A percentile compares a stretch with the other conserved stretches of the same genome.
Evolutionary conservation across 495 filamentous ascomycete genomes (phyloP).

Genomic region (Penicillium paradoxum): DNA sequence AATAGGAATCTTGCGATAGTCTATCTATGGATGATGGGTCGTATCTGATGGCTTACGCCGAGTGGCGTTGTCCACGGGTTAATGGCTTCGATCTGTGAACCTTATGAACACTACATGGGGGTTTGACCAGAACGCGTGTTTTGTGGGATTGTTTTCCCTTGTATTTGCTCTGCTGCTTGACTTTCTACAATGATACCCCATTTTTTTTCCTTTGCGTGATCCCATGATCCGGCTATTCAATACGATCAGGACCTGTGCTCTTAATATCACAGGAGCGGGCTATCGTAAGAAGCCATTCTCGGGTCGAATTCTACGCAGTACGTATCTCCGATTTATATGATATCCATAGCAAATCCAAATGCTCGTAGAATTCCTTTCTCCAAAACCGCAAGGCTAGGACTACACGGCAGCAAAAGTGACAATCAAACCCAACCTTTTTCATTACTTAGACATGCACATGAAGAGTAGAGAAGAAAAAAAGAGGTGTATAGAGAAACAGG

Average conservation of each 20-base stretch:
- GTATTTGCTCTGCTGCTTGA: background rate
- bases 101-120: background rate
- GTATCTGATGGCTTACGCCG: background rate
- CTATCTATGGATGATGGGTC: conserved; percentile 1
- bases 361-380: too few relatives aligned
- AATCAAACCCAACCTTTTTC: conserved; percentile 19
- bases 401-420: background rate
- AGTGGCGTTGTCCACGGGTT: too few relatives aligned
- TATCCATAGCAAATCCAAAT: too few relatives aligned
- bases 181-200: conserved; percentile 1
- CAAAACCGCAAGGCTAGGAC: background rate
- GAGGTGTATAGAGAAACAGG: conserved; percentile 19
- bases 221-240: background rate
- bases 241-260: too few relatives aligned
- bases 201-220: background rate
- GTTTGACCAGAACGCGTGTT: background rate
- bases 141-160: background rate
- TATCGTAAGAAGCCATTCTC: too few relatives aligned
- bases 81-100: background rate
- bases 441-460: conserved; percentile 31
- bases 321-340: too few relatives aligned
- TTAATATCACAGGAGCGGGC: too few relatives aligned
- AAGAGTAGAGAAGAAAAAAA: conserved; percentile 23
- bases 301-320: too few relatives aligned
- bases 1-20: background rate